Conservation (phyloP, 179 eudicot genomes). For the Silene vulgaris region DNA sequence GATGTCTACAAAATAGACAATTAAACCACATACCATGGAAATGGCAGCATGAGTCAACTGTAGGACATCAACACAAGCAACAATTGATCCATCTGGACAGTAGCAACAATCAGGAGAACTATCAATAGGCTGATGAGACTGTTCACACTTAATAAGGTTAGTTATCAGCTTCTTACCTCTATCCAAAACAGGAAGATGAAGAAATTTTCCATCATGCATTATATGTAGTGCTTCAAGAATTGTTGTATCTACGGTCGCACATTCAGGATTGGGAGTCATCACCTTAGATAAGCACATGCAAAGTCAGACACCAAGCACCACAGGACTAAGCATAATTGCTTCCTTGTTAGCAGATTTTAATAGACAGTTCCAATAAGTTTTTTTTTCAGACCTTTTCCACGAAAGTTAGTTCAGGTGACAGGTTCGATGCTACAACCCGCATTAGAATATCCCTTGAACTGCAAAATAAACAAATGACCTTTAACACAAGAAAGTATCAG, state of each 20-base stretch:
- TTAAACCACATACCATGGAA: constrained; percentile 59
- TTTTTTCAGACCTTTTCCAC: constrained; percentile 72
- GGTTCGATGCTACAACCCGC: constrained; percentile 87
- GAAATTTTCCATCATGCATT: constrained; percentile 94
- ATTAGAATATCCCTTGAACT: constrained; percentile 91
- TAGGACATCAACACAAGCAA: constrained; percentile 82
- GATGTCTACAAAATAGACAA: neutral
- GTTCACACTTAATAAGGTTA: constrained; percentile 16
- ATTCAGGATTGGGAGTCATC: constrained; percentile 89
- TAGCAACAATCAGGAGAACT: constrained; percentile 15
- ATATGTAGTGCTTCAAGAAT: constrained; percentile 87
- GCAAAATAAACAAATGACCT: constrained; percentile 27
- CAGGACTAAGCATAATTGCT: constrained; percentile 4
- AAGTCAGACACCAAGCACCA: constrained; percentile 19
- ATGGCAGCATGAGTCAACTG: constrained; percentile 94
- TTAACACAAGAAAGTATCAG: constrained; percentile 9
- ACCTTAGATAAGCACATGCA: constrained; percentile 46
- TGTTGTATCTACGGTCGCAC: constrained; percentile 71
- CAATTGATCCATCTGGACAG: constrained; percentile 64
- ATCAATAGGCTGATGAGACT: neutral
- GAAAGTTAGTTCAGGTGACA: constrained; percentile 74
- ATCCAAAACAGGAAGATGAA: constrained; percentile 89
- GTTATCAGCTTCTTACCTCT: constrained; percentile 54
- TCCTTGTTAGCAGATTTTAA: neutral
- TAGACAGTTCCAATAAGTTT: neutral